Conservation (phyloP, 1,284 basidiomycete genomes). For the Cystobasidium pallidum region DNA sequence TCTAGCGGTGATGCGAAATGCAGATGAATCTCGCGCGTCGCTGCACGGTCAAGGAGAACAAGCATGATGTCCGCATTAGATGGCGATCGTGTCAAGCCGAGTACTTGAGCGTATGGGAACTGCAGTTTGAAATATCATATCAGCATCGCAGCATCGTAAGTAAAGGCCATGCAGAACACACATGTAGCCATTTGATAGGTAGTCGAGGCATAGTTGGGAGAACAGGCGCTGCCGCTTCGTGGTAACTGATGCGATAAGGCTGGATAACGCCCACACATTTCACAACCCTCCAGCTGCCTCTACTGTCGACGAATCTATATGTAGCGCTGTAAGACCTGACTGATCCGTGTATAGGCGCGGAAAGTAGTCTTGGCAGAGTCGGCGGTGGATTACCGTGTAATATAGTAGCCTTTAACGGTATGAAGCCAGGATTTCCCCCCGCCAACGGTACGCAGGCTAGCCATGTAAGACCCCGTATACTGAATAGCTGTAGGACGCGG, state of each 20-base stretch:
- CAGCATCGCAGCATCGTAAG: neutral
- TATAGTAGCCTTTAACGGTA: constrained; percentile 30
- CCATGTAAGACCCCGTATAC: constrained; percentile 19
- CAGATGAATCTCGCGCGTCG: constrained; percentile 12
- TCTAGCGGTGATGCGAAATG: constrained; percentile 7
- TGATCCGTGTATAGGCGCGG: constrained; percentile 34
- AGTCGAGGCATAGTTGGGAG: neutral
- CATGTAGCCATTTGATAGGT: constrained; percentile 28
- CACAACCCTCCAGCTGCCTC: constrained; percentile 11
- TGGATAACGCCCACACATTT: constrained; percentile 24
- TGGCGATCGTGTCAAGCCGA: neutral
- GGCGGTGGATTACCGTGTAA: constrained; percentile 6
- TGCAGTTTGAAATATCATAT: neutral
- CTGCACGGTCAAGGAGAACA: neutral
- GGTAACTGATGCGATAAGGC: constrained; percentile 29
- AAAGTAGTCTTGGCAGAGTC: neutral
- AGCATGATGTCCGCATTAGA: neutral
- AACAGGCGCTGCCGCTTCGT: neutral
- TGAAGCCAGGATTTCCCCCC: constrained; percentile 28
- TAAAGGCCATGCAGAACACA: neutral
- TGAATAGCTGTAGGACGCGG: constrained; percentile 23
- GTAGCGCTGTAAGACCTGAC: constrained; percentile 22
- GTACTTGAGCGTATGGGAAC: constrained; percentile 5
- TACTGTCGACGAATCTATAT: constrained; percentile 20
- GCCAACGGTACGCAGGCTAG: constrained; percentile 31